Evolutionary conservation across 2,329 filamentous ascomycete genomes (phyloP).

Genomic region (Lasiodiplodia sp.): DNA sequence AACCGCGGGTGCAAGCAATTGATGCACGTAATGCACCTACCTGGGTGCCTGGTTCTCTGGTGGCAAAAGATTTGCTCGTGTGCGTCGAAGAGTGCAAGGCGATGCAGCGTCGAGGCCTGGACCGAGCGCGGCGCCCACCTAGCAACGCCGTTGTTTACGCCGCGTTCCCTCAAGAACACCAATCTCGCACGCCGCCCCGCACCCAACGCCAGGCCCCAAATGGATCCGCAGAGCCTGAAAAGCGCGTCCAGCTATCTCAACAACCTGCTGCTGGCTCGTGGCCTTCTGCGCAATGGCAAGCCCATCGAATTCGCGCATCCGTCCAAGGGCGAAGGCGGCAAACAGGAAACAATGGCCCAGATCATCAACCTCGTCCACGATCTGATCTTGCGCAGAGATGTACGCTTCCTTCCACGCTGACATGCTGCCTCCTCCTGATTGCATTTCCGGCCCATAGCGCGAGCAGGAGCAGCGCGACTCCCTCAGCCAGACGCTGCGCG

Average conservation of each 20-base stretch:
- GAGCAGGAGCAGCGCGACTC: conserved; percentile 89
- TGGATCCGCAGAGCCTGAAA: conserved; percentile 61
- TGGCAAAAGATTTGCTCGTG: conserved; percentile 2
- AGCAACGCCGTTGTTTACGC: conserved; percentile 29
- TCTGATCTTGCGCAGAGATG: conserved; percentile 86
- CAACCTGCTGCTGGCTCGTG: conserved; percentile 69
- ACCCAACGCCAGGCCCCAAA: conserved; percentile 4
- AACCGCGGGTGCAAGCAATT: background rate
- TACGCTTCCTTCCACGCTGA: conserved; percentile 54
- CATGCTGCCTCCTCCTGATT: conserved; percentile 6
- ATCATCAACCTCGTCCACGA: conserved; percentile 96
- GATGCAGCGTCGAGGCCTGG: background rate
- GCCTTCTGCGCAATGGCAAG: conserved; percentile 69
- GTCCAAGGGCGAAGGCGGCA: conserved; percentile 66
- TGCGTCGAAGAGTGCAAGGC: background rate
- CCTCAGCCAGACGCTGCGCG: conserved; percentile 78
- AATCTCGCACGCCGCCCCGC: background rate
- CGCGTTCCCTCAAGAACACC: background rate
- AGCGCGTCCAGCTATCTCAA: conserved; percentile 71
- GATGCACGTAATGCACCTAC: conserved; percentile 18
- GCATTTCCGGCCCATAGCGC: conserved; percentile 62
- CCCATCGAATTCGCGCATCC: conserved; percentile 83
- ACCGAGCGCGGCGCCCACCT: background rate
- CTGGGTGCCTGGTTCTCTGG: background rate
- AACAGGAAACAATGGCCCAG: conserved; percentile 76